Base-by-base conservation (phyloP, 495 filamentous ascomycete species). In the Lepidopterella palustris region DNA sequence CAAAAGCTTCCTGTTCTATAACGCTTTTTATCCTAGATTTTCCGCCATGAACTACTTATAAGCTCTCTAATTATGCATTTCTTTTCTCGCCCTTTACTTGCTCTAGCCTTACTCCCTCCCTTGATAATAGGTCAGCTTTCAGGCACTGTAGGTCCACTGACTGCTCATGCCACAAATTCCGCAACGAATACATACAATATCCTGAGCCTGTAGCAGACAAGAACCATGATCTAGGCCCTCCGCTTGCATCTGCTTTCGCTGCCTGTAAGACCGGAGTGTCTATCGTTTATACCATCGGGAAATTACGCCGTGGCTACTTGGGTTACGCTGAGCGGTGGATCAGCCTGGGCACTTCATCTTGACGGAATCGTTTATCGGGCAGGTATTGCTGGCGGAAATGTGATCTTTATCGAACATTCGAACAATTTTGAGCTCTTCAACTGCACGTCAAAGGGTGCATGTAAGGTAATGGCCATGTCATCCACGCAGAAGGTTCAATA, bases 391-490 rank as follows among this genome's bases (percentile, higher is more conserved):
- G 71, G 69, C 23, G 73, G 73, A n/a, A 73, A 75, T 50, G 74
- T 75, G 72, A 74, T 75, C 4, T 96, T 93, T 67, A 84, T 92
- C 21, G 92, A 96, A 75, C 96, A 97, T 74, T 84, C 92, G 74
- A 89, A 96, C 55, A 92, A 98, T 70, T 96, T 98, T 67, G 93
- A 98, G 76, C 93, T 98, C 71, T 81, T 92, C 63, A 92, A 96
- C 76, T 66, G 87, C 75, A 53, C 42, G 20, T 58, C 57, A 15
- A 62, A 56, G 18, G 63, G 58, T n/a, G 58, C 63, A 20, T 18
- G 11, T 64, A 69, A 64, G 72, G 72, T 15, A 65, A 68, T 57
- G 72, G 71, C 13, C 73, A 73, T 50, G 55, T 62, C 24, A 68
- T 70, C 59, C 71, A 73, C 58, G 50, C 59, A 20, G 53, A 68